These are phyloP conservation scores for Xylariaceae sp. DNA, from an alignment of 2,329 filamentous ascomycete genomes.

Conservation along the genomic window DNA sequence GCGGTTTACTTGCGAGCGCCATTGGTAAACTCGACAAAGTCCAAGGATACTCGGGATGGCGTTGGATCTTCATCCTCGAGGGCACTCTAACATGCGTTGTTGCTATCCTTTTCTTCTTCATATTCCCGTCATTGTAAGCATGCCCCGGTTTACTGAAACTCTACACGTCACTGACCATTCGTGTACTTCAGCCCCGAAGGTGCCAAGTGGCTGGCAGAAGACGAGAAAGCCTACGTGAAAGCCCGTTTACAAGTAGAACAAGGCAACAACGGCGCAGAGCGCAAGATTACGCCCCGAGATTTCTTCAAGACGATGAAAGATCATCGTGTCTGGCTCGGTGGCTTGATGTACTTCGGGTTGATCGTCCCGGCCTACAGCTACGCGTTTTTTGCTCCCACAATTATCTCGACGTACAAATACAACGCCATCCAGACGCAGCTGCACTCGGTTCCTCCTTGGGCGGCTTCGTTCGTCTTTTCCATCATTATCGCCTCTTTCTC, in stretches of 20 bases:
- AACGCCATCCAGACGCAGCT: constrained; percentile 54
- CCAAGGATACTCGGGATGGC: constrained; percentile 67
- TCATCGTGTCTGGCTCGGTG: constrained; percentile 68
- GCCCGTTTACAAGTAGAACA: constrained; percentile 65
- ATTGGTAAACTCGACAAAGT: constrained; percentile 84
- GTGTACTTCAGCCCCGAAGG: constrained; percentile 53
- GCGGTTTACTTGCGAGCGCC: constrained; percentile 76
- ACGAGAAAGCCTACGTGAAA: constrained; percentile 64
- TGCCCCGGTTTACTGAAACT: too few relatives aligned
- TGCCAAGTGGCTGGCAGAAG: constrained; percentile 66
- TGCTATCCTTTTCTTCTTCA: constrained; percentile 59
- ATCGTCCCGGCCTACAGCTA: constrained; percentile 76
- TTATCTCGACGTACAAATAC: constrained; percentile 66
- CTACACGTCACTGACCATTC: neutral
- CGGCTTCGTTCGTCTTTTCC: constrained; percentile 71
- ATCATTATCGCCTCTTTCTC: constrained; percentile 71
- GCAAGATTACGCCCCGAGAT: constrained; percentile 56
- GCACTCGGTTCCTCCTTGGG: constrained; percentile 56
- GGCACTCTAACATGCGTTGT: constrained; percentile 45
- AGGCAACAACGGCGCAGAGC: constrained; percentile 61
- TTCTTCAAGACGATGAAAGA: constrained; percentile 65
- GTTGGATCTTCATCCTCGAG: constrained; percentile 81
- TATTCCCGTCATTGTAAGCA: constrained; percentile 62
- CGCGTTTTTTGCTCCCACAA: constrained; percentile 72
- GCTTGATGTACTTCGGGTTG: constrained; percentile 77